Evolutionary conservation across 108 stramenopile genomes (phyloP).

Genomic region (Pelagomonas calceolata): DNA sequence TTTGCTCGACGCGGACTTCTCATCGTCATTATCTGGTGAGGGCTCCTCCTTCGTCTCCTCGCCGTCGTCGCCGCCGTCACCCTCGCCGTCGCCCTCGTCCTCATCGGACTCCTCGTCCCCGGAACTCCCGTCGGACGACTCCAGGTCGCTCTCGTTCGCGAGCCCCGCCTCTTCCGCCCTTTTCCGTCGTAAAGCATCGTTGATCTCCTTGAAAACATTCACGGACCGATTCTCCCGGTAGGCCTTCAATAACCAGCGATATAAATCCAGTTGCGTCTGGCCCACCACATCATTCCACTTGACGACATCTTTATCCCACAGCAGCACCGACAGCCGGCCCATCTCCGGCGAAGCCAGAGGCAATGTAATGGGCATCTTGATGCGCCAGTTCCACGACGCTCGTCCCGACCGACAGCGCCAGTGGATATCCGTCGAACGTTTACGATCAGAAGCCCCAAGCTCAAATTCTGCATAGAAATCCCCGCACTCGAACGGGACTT

Average conservation of each 20-base stretch:
- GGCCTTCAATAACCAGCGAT: slow-evolving; percentile 12
- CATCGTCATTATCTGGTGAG: not conserved
- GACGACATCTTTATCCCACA: slow-evolving; percentile 45
- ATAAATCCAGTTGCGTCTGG: slow-evolving; percentile 26
- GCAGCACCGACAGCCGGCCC: slow-evolving; percentile 29
- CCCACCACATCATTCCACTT: slow-evolving; percentile 42
- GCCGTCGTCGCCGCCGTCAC: not conserved
- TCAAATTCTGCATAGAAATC: slow-evolving; percentile 39
- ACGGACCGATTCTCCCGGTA: slow-evolving; percentile 15
- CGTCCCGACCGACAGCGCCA: slow-evolving; percentile 47
- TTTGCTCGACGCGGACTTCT: not conserved
- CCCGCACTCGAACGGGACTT: slow-evolving; percentile 32
- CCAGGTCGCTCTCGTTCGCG: not conserved
- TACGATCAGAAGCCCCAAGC: slow-evolving; percentile 36
- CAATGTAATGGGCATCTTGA: slow-evolving; percentile 39
- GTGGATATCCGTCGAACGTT: slow-evolving; percentile 52
- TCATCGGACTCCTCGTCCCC: not conserved
- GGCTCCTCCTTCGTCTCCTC: not conserved
- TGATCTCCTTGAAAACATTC: slow-evolving; percentile 5
- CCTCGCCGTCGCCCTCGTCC: not conserved
- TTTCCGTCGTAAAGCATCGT: not conserved
- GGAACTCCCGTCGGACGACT: not conserved
- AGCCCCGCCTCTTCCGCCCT: not conserved
- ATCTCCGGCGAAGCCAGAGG: slow-evolving; percentile 12
- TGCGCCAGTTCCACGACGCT: slow-evolving; percentile 46